phyloP scores from a whole-genome alignment of 2,329 filamentous ascomycete species.

The Monosporascus sp. region DNA sequence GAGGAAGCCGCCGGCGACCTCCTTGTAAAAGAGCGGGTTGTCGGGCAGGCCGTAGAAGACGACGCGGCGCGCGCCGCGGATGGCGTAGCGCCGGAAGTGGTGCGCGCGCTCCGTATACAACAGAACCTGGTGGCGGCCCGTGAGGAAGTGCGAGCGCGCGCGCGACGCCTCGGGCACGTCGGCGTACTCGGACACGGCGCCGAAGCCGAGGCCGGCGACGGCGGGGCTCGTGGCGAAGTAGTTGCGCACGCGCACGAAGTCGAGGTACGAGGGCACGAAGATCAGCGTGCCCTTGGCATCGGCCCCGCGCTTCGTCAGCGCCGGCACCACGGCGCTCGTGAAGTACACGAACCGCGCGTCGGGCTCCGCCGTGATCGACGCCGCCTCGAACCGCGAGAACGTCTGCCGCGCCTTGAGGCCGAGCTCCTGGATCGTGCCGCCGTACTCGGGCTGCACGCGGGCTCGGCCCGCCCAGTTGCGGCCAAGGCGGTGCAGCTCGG shows the following conservation, averaged over 20 bases:
- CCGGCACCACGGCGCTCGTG: constrained; percentile 72
- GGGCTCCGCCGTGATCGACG: constrained; percentile 68
- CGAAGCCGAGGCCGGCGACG: constrained; percentile 61
- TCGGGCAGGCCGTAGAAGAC: constrained; percentile 89
- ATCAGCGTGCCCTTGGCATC: constrained; percentile 67
- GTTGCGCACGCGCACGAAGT: constrained; percentile 91
- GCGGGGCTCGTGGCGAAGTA: constrained; percentile 70
- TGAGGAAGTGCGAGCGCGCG: constrained; percentile 81
- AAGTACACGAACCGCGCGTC: constrained; percentile 92
- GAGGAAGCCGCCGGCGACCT: constrained; percentile 67
- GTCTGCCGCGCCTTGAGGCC: constrained; percentile 71
- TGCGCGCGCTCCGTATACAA: constrained; percentile 95
- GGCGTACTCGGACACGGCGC: constrained; percentile 84
- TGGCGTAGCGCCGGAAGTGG: constrained; percentile 84
- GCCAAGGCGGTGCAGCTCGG: constrained; percentile 71
- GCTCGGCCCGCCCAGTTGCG: constrained; percentile 76
- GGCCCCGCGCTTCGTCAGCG: constrained; percentile 57
- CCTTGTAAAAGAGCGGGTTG: constrained; percentile 76
- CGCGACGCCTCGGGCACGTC: constrained; percentile 73
- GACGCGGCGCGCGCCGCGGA: constrained; percentile 78
- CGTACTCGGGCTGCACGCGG: constrained; percentile 66
- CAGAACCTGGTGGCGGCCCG: constrained; percentile 74
- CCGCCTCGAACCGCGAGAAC: constrained; percentile 78
- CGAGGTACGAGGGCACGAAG: constrained; percentile 89
- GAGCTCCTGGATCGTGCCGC: constrained; percentile 68